These are phyloP conservation scores for Chimonanthus salicifolius DNA, from an alignment of 164 flowering plant species.

Conservation along the genomic window DNA sequence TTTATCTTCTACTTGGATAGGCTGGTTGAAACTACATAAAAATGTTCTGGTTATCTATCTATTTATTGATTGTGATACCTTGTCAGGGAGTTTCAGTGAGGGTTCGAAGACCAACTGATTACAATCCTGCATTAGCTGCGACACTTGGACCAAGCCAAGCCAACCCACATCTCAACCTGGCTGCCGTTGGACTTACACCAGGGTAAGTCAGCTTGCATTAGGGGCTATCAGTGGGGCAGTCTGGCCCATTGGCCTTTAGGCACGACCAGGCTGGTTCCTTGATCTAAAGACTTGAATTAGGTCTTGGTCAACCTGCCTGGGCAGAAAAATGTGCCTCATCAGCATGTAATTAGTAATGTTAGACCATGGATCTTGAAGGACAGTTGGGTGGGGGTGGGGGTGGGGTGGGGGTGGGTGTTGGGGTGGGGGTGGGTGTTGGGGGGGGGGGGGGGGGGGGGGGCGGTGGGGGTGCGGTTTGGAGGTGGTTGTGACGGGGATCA, in stretches of 20 bases:
- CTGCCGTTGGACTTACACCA: conserved; percentile 70
- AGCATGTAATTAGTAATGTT: not conserved
- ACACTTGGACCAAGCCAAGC: conserved; percentile 91
- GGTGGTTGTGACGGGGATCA: too few relatives aligned
- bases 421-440: not conserved
- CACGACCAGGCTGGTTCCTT: too few relatives aligned
- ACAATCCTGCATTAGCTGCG: conserved; percentile 84
- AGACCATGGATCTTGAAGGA: not conserved
- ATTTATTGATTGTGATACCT: not conserved
- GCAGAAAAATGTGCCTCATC: not conserved
- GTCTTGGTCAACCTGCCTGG: not conserved
- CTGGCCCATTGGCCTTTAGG: too few relatives aligned
- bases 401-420: too few relatives aligned
- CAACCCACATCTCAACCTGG: conserved; percentile 65
- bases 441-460: too few relatives aligned
- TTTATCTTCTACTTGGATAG: not conserved
- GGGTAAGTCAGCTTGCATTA: conserved; percentile 36
- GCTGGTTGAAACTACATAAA: not conserved
- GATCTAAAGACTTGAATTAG: too few relatives aligned
- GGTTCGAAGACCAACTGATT: conserved; percentile 83
- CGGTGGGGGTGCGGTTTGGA: too few relatives aligned
- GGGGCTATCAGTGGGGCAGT: not conserved
- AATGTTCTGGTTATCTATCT: not conserved
- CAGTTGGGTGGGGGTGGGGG: not conserved
- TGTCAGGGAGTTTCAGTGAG: conserved; percentile 74